phyloP scores from a whole-genome alignment of 106 monocot genomes.

The Dendrobium huoshanense region DNA sequence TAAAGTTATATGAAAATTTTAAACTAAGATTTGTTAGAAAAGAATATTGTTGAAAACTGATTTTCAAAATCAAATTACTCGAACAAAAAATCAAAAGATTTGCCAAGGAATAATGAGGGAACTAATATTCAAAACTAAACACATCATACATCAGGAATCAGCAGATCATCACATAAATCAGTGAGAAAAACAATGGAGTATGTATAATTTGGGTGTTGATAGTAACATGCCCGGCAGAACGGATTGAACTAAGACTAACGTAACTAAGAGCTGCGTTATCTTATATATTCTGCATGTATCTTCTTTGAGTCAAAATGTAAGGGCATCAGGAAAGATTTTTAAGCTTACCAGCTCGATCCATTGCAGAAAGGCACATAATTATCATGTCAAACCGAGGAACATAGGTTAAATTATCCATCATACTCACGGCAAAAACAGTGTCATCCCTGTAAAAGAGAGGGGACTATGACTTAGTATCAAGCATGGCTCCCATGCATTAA shows the following conservation, averaged over 20 bases:
- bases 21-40: background rate
- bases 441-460: slow-evolving; percentile 56
- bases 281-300: background rate
- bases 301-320: background rate
- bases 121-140: background rate
- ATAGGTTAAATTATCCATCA: slow-evolving; percentile 71
- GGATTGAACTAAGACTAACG: background rate
- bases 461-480: background rate
- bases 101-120: background rate
- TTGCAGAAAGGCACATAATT: slow-evolving; percentile 69
- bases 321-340: background rate
- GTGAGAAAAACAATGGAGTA: background rate
- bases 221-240: background rate
- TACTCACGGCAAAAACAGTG: slow-evolving; percentile 50
- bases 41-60: background rate
- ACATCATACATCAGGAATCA: background rate
- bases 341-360: slow-evolving; percentile 58
- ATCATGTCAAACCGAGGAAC: slow-evolving; percentile 95
- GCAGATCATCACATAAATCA: background rate
- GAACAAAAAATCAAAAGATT: background rate
- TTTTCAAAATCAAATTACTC: background rate
- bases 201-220: background rate
- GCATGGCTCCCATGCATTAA: background rate
- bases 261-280: background rate
- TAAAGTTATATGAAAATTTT: too few species aligned